phyloP scores from a whole-genome alignment of 2,329 filamentous ascomycete species.

The Penicillium sp. region DNA sequence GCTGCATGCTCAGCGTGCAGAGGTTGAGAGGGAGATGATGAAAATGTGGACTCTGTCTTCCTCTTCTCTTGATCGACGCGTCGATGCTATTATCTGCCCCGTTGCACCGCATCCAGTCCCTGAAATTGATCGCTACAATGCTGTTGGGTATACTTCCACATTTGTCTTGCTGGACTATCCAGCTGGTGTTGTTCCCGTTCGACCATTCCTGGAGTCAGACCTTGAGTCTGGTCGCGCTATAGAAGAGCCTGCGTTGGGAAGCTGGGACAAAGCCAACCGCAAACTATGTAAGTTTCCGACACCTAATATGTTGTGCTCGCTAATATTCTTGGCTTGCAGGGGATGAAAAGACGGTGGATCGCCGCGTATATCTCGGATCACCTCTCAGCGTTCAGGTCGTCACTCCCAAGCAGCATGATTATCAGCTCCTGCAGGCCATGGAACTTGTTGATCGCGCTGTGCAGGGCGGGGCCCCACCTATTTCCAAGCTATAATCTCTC shows the following conservation, averaged over 20 bases:
- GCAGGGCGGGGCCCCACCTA: slow-evolving; percentile 8
- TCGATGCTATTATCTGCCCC: slow-evolving; percentile 66
- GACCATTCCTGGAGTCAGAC: slow-evolving; percentile 53
- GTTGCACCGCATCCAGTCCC: slow-evolving; percentile 66
- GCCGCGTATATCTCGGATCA: slow-evolving; percentile 56
- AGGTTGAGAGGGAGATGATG: slow-evolving; percentile 58
- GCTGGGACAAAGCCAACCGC: slow-evolving; percentile 63
- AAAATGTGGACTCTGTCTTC: slow-evolving; percentile 54
- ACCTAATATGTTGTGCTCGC: neutral
- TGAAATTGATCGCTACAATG: slow-evolving; percentile 64
- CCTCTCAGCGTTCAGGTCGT: slow-evolving; percentile 61
- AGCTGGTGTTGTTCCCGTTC: slow-evolving; percentile 59
- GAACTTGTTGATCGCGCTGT: slow-evolving; percentile 50
- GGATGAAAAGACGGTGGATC: slow-evolving; percentile 53
- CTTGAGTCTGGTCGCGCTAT: slow-evolving; percentile 52
- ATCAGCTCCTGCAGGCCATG: slow-evolving; percentile 57
- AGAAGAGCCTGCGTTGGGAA: slow-evolving; percentile 43
- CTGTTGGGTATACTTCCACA: slow-evolving; percentile 62
- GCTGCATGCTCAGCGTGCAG: slow-evolving; percentile 55
- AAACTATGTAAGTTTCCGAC: slow-evolving; percentile 53
- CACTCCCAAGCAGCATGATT: slow-evolving; percentile 57
- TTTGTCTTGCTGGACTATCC: slow-evolving; percentile 67
- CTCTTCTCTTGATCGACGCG: slow-evolving; percentile 13
- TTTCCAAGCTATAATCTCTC: slow-evolving; percentile 23
- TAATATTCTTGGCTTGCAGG: slow-evolving; percentile 27